phyloP scores from a whole-genome alignment of 2,329 filamentous ascomycete species.

The Colletotrichum somersetense region DNA sequence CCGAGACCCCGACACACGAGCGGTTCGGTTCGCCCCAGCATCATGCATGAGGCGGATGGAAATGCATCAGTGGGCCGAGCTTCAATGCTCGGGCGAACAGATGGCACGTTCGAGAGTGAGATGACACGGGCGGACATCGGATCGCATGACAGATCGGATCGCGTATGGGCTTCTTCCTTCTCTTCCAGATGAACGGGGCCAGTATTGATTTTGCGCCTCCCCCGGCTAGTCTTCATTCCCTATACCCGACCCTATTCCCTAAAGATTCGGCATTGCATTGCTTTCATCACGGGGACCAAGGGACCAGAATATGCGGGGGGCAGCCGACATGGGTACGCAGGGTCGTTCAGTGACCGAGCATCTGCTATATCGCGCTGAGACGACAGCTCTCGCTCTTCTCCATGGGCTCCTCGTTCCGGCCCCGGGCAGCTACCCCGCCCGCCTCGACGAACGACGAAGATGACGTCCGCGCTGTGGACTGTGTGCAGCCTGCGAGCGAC shows the following conservation, averaged over 20 bases:
- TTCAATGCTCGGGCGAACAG: constrained; percentile 20
- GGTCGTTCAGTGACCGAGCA: constrained; percentile 48
- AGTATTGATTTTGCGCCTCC: background rate
- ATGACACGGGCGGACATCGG: constrained; percentile 21
- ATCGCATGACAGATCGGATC: background rate
- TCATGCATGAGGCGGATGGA: constrained; percentile 23
- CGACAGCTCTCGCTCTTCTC: constrained; percentile 65
- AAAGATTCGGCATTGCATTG: background rate
- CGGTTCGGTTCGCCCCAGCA: constrained; percentile 12
- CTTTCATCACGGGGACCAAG: background rate
- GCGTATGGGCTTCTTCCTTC: background rate
- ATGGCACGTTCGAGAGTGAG: constrained; percentile 21
- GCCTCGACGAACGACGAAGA: constrained; percentile 61
- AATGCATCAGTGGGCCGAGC: constrained; percentile 1
- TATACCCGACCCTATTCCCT: background rate
- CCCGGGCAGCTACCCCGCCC: constrained; percentile 64
- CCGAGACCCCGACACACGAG: constrained; percentile 24
- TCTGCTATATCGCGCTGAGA: constrained; percentile 65
- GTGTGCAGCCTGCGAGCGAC: constrained; percentile 61
- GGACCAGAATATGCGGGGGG: background rate
- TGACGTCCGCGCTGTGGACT: constrained; percentile 57
- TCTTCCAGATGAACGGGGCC: background rate
- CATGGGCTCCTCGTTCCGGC: constrained; percentile 67
- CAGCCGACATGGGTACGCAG: background rate
- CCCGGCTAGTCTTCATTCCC: background rate